A percentile compares a stretch with the other conserved stretches of the same genome.
These are phyloP conservation scores for Andalucia godoyi DNA, from an alignment of 78 protist species.

Conservation along the genomic window DNA sequence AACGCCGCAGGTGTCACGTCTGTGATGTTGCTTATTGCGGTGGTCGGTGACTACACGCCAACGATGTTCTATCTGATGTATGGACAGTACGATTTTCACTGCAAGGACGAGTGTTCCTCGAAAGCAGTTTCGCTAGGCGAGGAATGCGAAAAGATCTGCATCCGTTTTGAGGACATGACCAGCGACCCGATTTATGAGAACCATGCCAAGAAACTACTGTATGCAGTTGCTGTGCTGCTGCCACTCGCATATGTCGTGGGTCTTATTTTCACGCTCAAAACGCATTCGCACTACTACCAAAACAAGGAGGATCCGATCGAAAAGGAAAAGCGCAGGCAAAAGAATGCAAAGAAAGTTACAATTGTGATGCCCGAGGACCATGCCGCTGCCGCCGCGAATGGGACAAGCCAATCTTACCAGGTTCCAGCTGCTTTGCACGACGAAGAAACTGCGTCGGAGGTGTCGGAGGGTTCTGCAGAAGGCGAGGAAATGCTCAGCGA, in stretches of 20 bases:
- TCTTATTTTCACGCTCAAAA: conserved; percentile 62
- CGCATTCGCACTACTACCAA: conserved; percentile 50
- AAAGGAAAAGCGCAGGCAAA: no score
- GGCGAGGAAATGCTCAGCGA: neutral
- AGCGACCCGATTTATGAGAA: conserved; percentile 40
- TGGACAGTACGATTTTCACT: conserved; percentile 14
- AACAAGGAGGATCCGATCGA: neutral
- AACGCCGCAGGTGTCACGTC: conserved; percentile 46
- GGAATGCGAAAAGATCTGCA: neutral
- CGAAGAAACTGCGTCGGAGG: no score
- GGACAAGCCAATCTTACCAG: no score
- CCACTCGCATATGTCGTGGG: conserved; percentile 62
- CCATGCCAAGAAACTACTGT: conserved; percentile 34
- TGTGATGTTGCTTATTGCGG: conserved; percentile 42
- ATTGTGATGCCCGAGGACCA: no score
- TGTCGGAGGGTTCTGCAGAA: no score
- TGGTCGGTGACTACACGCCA: conserved; percentile 55
- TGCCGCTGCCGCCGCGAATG: no score
- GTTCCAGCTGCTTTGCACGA: no score
- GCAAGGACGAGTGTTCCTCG: neutral
- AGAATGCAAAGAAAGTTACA: no score
- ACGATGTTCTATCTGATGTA: conserved; percentile 44
- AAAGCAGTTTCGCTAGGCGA: neutral
- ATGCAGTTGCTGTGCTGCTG: conserved; percentile 30
- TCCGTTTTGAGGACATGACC: neutral